Evolutionary conservation across 768 basidiomycete genomes (phyloP), one percentile per base, ranked within the genome.

Genomic region (Udeniomyces megalosporus): DNA sequence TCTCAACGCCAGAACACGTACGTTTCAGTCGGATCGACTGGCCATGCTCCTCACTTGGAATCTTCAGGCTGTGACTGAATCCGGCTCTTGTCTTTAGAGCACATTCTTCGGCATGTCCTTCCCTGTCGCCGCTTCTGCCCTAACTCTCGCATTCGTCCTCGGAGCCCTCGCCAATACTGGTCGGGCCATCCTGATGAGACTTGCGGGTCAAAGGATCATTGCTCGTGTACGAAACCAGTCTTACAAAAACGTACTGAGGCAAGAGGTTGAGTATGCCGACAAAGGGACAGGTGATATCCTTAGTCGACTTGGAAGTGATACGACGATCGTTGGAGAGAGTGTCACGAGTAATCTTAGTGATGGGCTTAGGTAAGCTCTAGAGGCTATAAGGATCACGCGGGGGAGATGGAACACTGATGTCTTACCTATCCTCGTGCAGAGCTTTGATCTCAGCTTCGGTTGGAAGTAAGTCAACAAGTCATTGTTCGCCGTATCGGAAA

Each of bases 251-350:
- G 81, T 89, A 2, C 77, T 96, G 7, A 79, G 78, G 57, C 89
- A 95, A 73, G 92, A 96, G 72, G 84, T 93, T 29, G 90, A 93
- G 71, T 92, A 83, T 72, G 87, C 92, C 6, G 92, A 95, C 72
- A 81, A 80, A 44, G 88, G 88, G 2, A 89, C 92, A 66, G 93
- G 93, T 8, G 93, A 99, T 71, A 86, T 95, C 10, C 76, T 96
- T 48, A 92, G 89, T 72, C 77, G 93, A 60, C 77, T 97, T 34
- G 90, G 86, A 61, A 85, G 84, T 0, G 93, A 99, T 71, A 87
- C 88, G 6, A 87, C 82, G 67, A 87, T 97, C 66, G 87, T 97
- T 46, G 93, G 93, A 47, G 90, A 75, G 47, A 73, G 72, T 26
- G 72, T 79, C 17, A 79, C 78, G 5, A 72, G 73, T 48, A 78